These are phyloP conservation scores for Kwoniella heveanensis DNA, from an alignment of 768 basidiomycete genomes.

Conservation along the genomic window DNA sequence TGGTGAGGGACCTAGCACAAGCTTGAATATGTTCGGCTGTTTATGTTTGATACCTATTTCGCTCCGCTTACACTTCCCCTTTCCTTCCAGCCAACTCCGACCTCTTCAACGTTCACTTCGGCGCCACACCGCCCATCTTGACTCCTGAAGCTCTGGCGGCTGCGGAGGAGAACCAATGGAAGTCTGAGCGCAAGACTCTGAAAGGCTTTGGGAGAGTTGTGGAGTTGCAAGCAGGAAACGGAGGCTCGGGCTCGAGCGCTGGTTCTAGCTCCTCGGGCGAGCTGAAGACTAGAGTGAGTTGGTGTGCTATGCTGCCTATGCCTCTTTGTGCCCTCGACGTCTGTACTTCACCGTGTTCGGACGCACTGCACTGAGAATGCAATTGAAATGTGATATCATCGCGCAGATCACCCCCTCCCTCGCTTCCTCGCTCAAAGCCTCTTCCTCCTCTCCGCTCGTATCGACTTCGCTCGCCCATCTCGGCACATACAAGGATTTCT, in stretches of 20 bases:
- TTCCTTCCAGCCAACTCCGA: conserved; percentile 48
- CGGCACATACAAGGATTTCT: conserved; percentile 72
- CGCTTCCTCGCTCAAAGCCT: conserved; percentile 61
- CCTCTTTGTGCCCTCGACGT: background rate
- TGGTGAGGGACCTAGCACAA: conserved; percentile 1
- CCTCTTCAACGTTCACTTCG: conserved; percentile 76
- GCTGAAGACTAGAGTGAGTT: conserved; percentile 43
- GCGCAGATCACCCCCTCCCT: conserved; percentile 58
- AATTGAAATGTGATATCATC: no score
- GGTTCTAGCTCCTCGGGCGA: conserved; percentile 31
- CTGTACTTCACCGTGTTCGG: no score
- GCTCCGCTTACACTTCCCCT: background rate
- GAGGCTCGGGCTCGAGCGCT: conserved; percentile 9
- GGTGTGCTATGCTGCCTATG: no score
- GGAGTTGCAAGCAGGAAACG: conserved; percentile 60
- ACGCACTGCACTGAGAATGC: no score
- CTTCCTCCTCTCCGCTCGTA: conserved; percentile 28
- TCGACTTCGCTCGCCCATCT: conserved; percentile 64
- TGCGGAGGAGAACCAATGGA: conserved; percentile 67
- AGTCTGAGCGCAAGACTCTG: conserved; percentile 59
- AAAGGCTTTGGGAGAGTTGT: conserved; percentile 67
- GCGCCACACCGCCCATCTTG: conserved; percentile 61
- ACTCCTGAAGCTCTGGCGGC: conserved; percentile 58
- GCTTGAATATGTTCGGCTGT: no score
- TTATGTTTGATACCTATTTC: no score